Percentiles rank a stretch among this genome's conserved stretches.
Conservation (phyloP, 495 filamentous ascomycete genomes). For the Aspergillus coremiiformis region DNA sequence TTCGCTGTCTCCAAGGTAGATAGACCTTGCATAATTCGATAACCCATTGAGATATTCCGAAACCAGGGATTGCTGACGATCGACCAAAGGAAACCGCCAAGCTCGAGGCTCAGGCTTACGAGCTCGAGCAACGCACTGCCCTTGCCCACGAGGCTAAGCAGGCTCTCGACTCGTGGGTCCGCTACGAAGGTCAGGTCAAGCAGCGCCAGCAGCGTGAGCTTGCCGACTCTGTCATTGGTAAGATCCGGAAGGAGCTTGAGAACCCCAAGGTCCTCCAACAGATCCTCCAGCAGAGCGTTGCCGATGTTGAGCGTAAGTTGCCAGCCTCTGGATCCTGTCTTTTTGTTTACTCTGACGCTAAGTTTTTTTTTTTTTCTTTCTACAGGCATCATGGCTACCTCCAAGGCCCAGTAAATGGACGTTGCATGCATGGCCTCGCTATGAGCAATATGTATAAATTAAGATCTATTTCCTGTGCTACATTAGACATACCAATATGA, state of each 20-base stretch:
- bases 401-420: slow-evolving; percentile 47
- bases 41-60: background rate
- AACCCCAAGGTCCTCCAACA: slow-evolving; percentile 91
- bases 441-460: slow-evolving; percentile 44
- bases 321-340: too few relatives aligned
- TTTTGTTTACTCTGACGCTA: too few relatives aligned
- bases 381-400: slow-evolving; percentile 45
- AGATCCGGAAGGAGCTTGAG: slow-evolving; percentile 97
- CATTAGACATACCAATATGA: slow-evolving; percentile 40
- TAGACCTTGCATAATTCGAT: background rate
- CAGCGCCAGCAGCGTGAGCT: slow-evolving; percentile 95
- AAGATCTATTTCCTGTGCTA: slow-evolving; percentile 37
- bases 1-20: slow-evolving; percentile 96
- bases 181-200: slow-evolving; percentile 98
- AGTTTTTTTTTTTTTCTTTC: too few relatives aligned
- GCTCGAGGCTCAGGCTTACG: slow-evolving; percentile 90
- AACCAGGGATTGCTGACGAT: slow-evolving; percentile 9
- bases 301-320: slow-evolving; percentile 93
- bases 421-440: slow-evolving; percentile 26
- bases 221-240: slow-evolving; percentile 83
- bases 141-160: slow-evolving; percentile 86
- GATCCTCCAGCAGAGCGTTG: slow-evolving; percentile 89
- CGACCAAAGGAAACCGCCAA: slow-evolving; percentile 80
- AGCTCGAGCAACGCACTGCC: slow-evolving; percentile 91
- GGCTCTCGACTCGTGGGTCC: slow-evolving; percentile 95